phyloP scores from a whole-genome alignment of 129 eudicot genomes.

The Mikania micrantha region DNA sequence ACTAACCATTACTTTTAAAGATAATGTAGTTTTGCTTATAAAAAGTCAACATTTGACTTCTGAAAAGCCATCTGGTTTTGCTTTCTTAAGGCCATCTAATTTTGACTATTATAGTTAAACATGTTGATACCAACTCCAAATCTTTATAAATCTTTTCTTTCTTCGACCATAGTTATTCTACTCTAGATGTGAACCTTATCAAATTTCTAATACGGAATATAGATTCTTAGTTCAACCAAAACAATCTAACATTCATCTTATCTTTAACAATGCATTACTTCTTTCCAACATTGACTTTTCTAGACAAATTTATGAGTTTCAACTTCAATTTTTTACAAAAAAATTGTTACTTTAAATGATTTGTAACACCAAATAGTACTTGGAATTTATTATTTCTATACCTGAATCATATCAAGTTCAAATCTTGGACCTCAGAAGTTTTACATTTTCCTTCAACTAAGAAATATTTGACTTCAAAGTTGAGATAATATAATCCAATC shows the following conservation, averaged over 20 bases:
- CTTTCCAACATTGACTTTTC: neutral
- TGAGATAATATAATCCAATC: neutral
- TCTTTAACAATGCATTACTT: neutral
- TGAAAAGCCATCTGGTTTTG: neutral
- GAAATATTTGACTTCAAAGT: slow-evolving; percentile 1
- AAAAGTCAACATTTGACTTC: neutral
- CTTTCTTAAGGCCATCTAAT: neutral
- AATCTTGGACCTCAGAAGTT: neutral
- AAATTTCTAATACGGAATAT: neutral
- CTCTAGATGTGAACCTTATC: neutral
- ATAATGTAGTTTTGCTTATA: neutral
- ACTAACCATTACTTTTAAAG: neutral
- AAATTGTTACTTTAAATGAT: neutral
- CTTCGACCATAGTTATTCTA: neutral
- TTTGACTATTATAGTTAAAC: neutral
- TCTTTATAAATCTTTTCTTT: neutral
- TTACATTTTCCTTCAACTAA: neutral
- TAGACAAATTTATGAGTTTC: neutral
- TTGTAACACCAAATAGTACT: neutral
- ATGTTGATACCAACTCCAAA: neutral
- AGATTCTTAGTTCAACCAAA: neutral
- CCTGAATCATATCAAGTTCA: neutral
- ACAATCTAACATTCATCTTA: neutral
- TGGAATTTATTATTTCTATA: neutral
- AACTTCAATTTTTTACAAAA: neutral